phyloP scores from a whole-genome alignment of 2,329 filamentous ascomycete genomes.

The Stagonosporopsis tanaceti region DNA sequence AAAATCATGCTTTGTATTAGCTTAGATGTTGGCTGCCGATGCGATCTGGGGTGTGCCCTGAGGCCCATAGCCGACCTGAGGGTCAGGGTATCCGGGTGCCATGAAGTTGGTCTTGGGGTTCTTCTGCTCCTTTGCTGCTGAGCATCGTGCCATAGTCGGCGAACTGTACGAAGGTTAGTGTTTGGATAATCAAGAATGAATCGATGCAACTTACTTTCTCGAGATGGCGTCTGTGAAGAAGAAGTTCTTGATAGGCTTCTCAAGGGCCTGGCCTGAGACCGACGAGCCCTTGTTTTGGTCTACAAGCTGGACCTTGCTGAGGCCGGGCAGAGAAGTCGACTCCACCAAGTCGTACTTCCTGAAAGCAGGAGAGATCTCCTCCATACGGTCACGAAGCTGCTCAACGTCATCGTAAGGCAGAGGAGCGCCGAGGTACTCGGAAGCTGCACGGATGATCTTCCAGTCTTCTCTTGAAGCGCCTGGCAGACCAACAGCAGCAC shows the following conservation, averaged over 20 bases:
- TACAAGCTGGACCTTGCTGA: constrained; percentile 94
- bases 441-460: constrained; percentile 96
- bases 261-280: constrained; percentile 75
- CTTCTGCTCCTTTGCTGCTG: constrained; percentile 79
- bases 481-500: constrained; percentile 85
- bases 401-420: constrained; percentile 95
- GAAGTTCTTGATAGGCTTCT: constrained; percentile 91
- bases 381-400: constrained; percentile 88
- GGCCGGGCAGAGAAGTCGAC: constrained; percentile 71
- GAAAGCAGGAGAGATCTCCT: constrained; percentile 90
- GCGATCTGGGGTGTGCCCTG: constrained; percentile 26
- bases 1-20: constrained; percentile 22
- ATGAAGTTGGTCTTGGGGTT: constrained; percentile 61
- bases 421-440: constrained; percentile 86
- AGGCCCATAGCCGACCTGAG: constrained; percentile 54
- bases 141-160: constrained; percentile 97
- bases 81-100: constrained; percentile 56
- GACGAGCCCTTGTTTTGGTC: constrained; percentile 93
- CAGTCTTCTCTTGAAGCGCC: constrained; percentile 94
- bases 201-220: constrained; percentile 73
- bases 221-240: constrained; percentile 98
- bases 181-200: background rate
- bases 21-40: constrained; percentile 36
- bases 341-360: constrained; percentile 92
- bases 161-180: constrained; percentile 66